Percentiles rank a stretch among this genome's conserved stretches.
These are phyloP conservation scores for Panus rudis DNA, from an alignment of 768 basidiomycete species.

Conservation along the genomic window DNA sequence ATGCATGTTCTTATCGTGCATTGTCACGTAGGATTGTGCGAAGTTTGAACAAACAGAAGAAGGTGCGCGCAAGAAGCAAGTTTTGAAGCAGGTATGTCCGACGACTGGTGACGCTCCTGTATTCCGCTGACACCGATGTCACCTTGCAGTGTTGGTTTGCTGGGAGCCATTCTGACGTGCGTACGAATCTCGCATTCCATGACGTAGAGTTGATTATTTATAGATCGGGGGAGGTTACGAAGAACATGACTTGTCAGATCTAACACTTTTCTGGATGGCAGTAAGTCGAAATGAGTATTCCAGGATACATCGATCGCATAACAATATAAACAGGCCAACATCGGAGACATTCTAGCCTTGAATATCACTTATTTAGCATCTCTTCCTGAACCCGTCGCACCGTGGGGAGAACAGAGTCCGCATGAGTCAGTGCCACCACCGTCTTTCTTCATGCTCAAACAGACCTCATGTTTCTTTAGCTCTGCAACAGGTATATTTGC, in stretches of 20 bases:
- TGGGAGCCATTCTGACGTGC: constrained; percentile 38
- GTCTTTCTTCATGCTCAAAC: neutral
- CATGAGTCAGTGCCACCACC: constrained; percentile 44
- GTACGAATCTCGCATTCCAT: constrained; percentile 17
- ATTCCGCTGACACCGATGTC: neutral
- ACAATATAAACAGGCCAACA: constrained; percentile 38
- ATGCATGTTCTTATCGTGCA: neutral
- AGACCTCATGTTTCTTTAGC: constrained; percentile 4
- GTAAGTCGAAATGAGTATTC: constrained; percentile 29
- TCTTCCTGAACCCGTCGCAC: constrained; percentile 42
- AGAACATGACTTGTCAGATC: constrained; percentile 60
- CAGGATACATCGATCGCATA: neutral
- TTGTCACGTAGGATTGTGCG: constrained; percentile 40
- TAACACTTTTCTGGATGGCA: constrained; percentile 60
- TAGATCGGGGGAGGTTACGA: constrained; percentile 68
- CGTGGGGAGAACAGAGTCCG: constrained; percentile 56
- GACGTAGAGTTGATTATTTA: neutral
- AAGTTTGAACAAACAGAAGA: constrained; percentile 54
- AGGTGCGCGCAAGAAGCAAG: constrained; percentile 48
- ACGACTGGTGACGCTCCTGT: neutral
- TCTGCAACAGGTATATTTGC: constrained; percentile 44
- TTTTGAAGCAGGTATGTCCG: constrained; percentile 50
- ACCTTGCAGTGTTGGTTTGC: constrained; percentile 61
- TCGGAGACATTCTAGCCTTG: constrained; percentile 48
- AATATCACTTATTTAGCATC: constrained; percentile 46